Conservation (phyloP, 495 filamentous ascomycete genomes). For the Penicillium lividum region DNA sequence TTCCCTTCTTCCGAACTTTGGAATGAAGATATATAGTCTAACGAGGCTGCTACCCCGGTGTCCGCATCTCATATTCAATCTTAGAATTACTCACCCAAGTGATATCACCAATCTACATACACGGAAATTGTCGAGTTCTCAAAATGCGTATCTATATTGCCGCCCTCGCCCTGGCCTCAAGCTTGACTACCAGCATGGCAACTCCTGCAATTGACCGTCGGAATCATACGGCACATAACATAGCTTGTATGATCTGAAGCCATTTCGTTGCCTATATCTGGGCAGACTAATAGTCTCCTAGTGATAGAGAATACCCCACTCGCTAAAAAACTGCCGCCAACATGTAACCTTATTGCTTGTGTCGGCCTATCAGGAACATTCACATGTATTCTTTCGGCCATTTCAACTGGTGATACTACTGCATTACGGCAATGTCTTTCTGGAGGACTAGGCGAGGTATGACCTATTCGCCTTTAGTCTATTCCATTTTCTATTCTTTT, state of each 20-base stretch:
- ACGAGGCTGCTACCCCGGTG: not conserved
- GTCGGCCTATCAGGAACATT: constrained; percentile 20
- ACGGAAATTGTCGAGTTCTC: not conserved
- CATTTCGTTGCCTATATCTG: not conserved
- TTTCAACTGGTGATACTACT: constrained; percentile 16
- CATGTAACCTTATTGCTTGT: constrained; percentile 25
- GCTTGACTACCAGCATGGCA: constrained; percentile 10
- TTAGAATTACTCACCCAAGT: too few species aligned
- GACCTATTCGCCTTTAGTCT: constrained; percentile 3
- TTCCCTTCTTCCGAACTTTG: not conserved
- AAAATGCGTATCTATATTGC: constrained; percentile 21
- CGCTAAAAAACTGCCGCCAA: constrained; percentile 17
- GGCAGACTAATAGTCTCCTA: constrained; percentile 2
- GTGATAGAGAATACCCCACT: constrained; percentile 17
- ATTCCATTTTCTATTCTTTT: not conserved
- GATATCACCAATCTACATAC: not conserved
- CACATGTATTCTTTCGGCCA: constrained; percentile 22
- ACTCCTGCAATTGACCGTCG: constrained; percentile 3
- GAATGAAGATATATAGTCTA: not conserved
- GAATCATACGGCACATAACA: not conserved
- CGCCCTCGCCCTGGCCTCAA: constrained; percentile 11
- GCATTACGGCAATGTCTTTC: constrained; percentile 24
- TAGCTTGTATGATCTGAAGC: constrained; percentile 6
- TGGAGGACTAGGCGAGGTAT: constrained; percentile 21
- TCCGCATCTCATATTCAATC: not conserved